Evolutionary conservation across 31 red algal genomes (phyloP).

Genomic region (Porphyra umbilicalis): DNA sequence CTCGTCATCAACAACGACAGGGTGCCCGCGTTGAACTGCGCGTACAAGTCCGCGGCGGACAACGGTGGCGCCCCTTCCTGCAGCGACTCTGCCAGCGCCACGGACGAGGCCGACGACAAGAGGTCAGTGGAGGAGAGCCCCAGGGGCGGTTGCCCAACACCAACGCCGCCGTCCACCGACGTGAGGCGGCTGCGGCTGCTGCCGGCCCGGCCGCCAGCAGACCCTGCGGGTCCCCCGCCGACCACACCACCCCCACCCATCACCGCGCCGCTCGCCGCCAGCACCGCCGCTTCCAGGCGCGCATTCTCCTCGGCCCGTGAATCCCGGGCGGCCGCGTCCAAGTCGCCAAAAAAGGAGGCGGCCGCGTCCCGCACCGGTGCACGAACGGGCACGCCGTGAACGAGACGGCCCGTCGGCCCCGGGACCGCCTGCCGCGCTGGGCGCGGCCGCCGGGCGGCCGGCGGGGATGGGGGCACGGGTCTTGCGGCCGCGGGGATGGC

Average conservation of each 20-base stretch:
- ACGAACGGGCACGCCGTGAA: neutral
- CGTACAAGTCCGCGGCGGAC: neutral
- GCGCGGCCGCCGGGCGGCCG: neutral
- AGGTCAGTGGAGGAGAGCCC: neutral
- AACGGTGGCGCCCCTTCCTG: neutral
- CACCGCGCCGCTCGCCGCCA: neutral
- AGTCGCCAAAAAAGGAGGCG: neutral
- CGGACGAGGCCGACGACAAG: neutral
- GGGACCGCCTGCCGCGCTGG: too few species aligned
- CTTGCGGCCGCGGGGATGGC: neutral
- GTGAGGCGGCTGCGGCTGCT: neutral
- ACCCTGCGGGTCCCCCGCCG: too few species aligned
- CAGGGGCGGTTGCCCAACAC: neutral
- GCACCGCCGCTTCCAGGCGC: neutral
- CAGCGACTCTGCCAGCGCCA: neutral
- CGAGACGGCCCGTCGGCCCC: too few species aligned
- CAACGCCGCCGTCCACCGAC: neutral
- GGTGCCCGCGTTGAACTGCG: neutral
- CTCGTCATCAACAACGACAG: neutral
- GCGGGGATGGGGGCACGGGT: neutral
- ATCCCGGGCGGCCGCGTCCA: neutral
- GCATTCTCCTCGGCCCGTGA: neutral
- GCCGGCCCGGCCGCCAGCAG: neutral
- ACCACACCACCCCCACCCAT: neutral
- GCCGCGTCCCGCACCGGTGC: neutral